Evolutionary conservation across 768 basidiomycete genomes (phyloP).

Genomic region (Termitomyces sp.): DNA sequence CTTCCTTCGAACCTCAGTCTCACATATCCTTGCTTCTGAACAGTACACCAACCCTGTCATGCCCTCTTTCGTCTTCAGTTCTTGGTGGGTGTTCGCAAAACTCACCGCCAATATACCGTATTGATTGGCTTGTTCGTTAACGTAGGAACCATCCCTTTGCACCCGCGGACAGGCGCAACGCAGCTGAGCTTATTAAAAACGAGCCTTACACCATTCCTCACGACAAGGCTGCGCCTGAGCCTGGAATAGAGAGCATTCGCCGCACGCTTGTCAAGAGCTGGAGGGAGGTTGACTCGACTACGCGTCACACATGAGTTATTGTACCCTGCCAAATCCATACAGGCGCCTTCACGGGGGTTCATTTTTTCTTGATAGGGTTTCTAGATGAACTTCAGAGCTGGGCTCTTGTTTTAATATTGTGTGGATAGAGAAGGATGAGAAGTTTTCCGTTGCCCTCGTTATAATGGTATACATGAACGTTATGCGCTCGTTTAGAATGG

Average conservation of each 20-base stretch:
- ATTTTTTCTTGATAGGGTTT: neutral
- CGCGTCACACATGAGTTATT: slow-evolving; percentile 6
- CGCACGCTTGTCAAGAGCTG: slow-evolving; percentile 17
- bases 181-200: neutral
- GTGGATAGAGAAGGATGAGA: neutral
- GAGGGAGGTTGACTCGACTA: slow-evolving; percentile 15
- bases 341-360: neutral
- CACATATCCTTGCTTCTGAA: slow-evolving; percentile 5
- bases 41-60: slow-evolving; percentile 57
- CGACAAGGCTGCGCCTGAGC: slow-evolving; percentile 7
- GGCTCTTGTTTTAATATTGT: too few species aligned
- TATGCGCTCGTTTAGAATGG: neutral
- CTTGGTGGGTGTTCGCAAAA: slow-evolving; percentile 26
- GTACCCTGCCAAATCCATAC: neutral
- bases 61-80: slow-evolving; percentile 47
- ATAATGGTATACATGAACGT: too few species aligned
- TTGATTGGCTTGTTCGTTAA: neutral
- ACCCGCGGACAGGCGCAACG: slow-evolving; percentile 29
- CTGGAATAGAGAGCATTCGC: slow-evolving; percentile 16
- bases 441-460: neutral
- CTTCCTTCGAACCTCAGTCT: neutral
- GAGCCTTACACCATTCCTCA: slow-evolving; percentile 9
- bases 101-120: neutral
- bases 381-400: neutral
- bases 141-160: slow-evolving; percentile 66